Percentiles rank a stretch among this genome's conserved stretches.
Evolutionary conservation across 2,329 filamentous ascomycete species (phyloP).

Genomic region (Curvularia sp.): DNA sequence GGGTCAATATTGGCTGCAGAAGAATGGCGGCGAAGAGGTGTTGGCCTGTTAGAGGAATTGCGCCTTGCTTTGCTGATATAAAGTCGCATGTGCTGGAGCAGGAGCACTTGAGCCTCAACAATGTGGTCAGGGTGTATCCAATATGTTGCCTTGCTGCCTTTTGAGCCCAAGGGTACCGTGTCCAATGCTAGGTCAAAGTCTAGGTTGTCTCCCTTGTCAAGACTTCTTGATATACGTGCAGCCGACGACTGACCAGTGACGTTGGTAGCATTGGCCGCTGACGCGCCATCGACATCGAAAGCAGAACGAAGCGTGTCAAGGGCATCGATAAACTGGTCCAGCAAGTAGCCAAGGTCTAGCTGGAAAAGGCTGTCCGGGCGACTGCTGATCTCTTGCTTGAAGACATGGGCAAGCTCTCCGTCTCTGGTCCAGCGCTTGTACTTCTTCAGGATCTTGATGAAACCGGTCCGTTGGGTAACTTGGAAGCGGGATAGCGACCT

Average conservation of each 20-base stretch:
- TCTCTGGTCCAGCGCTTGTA: constrained; percentile 89
- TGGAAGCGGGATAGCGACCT: constrained; percentile 74
- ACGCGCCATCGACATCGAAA: constrained; percentile 48
- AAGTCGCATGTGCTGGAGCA: constrained; percentile 59
- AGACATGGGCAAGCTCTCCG: constrained; percentile 67
- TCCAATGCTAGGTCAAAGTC: constrained; percentile 60
- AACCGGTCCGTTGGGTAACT: constrained; percentile 75
- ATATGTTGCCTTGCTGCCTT: constrained; percentile 58
- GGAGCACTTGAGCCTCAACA: constrained; percentile 61
- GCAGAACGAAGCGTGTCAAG: constrained; percentile 55
- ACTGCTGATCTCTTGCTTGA: constrained; percentile 70
- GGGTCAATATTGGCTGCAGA: constrained; percentile 34
- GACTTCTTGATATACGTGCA: constrained; percentile 49
- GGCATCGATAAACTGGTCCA: constrained; percentile 59
- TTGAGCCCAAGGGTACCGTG: constrained; percentile 56
- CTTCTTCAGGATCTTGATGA: constrained; percentile 85
- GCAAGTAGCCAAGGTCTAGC: constrained; percentile 65
- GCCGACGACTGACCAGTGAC: constrained; percentile 35
- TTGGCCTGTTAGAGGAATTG: constrained; percentile 29
- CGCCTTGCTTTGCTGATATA: constrained; percentile 39
- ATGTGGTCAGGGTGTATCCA: constrained; percentile 64
- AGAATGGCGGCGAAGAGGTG: constrained; percentile 37
- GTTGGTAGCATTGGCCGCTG: constrained; percentile 20
- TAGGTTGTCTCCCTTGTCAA: constrained; percentile 52
- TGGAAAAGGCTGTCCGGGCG: constrained; percentile 75